A percentile compares a stretch with the other conserved stretches of the same genome.
Evolutionary conservation across 176 grass and related monocot species (phyloP).

Genomic region (Metroxylon sagu): DNA sequence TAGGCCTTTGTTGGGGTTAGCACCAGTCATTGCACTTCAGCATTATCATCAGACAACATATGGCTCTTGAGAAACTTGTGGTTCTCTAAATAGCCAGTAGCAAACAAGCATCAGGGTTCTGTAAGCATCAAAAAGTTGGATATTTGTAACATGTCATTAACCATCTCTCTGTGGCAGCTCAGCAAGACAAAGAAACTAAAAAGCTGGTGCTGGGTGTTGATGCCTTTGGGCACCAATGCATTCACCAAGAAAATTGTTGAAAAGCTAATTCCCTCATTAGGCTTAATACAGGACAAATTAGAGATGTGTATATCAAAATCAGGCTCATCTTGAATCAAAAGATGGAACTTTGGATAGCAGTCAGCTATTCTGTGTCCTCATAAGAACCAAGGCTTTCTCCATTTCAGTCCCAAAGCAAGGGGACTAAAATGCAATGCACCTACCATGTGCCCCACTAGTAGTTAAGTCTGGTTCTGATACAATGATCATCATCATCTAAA

Average conservation of each 20-base stretch:
- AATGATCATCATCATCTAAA: conserved; percentile 69
- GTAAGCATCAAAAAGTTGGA: too few relatives aligned
- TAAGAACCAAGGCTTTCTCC: conserved; percentile 32
- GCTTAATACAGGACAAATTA: conserved; percentile 59
- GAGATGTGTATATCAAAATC: conserved; percentile 29
- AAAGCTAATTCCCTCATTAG: conserved; percentile 37
- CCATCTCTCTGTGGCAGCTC: conserved; percentile 21
- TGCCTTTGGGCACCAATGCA: conserved; percentile 67
- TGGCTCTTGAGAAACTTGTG: conserved; percentile 18
- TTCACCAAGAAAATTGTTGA: conserved; percentile 67
- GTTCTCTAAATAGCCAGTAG: conserved; percentile 22
- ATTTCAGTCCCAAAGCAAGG: conserved; percentile 51
- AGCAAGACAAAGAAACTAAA: conserved; percentile 52
- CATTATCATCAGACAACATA: conserved; percentile 18
- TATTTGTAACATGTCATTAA: too few relatives aligned
- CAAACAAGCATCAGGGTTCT: conserved; percentile 25
- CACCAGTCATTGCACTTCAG: conserved; percentile 48
- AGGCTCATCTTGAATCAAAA: conserved; percentile 34
- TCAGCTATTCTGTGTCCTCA: conserved; percentile 34
- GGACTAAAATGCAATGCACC: conserved; percentile 48
- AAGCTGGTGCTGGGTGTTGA: conserved; percentile 64
- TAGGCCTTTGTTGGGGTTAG: conserved; percentile 74
- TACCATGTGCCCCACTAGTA: conserved; percentile 38
- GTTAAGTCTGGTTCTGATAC: conserved; percentile 80
- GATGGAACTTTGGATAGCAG: neutral